Conservation (phyloP, 1,139 yeast genomes). For the Komagataea norvegica region DNA sequence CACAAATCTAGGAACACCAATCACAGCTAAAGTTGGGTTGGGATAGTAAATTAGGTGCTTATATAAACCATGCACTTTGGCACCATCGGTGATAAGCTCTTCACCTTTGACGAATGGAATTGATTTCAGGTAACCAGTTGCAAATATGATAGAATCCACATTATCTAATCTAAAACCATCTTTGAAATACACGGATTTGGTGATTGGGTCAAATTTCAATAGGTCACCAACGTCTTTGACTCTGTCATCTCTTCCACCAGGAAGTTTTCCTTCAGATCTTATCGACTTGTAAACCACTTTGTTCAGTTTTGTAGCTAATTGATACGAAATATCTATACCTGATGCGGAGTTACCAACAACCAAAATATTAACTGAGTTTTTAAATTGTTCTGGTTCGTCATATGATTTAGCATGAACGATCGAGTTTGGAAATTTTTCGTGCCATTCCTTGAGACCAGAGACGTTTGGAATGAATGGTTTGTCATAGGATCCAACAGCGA, state of each 20-base stretch:
- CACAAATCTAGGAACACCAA: slow-evolving; percentile 27
- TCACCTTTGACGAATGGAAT: slow-evolving; percentile 34
- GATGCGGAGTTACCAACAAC: slow-evolving; percentile 44
- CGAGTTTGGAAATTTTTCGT: slow-evolving; percentile 22
- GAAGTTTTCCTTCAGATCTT: slow-evolving; percentile 21
- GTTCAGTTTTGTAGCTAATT: slow-evolving; percentile 20
- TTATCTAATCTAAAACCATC: slow-evolving; percentile 34
- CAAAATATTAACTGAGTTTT: slow-evolving; percentile 33
- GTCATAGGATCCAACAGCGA: slow-evolving; percentile 54
- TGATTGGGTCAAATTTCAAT: slow-evolving; percentile 30
- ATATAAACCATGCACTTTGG: slow-evolving; percentile 21
- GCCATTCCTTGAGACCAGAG: slow-evolving; percentile 37
- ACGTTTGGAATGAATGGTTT: slow-evolving; percentile 46
- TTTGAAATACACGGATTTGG: slow-evolving; percentile 20
- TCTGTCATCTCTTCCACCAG: slow-evolving; percentile 35
- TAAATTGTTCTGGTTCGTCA: slow-evolving; percentile 42
- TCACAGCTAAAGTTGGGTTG: slow-evolving; percentile 41
- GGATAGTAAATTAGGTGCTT: slow-evolving; percentile 25
- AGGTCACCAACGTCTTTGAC: slow-evolving; percentile 29
- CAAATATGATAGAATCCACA: slow-evolving; percentile 39
- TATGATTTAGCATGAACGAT: slow-evolving; percentile 34
- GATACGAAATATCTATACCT: slow-evolving; percentile 37
- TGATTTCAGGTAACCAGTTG: slow-evolving; percentile 43
- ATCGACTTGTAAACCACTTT: slow-evolving; percentile 26
- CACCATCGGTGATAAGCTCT: slow-evolving; percentile 27